phyloP scores from a whole-genome alignment of 2,329 filamentous ascomycete genomes.

The Bipolaris victoriae region DNA sequence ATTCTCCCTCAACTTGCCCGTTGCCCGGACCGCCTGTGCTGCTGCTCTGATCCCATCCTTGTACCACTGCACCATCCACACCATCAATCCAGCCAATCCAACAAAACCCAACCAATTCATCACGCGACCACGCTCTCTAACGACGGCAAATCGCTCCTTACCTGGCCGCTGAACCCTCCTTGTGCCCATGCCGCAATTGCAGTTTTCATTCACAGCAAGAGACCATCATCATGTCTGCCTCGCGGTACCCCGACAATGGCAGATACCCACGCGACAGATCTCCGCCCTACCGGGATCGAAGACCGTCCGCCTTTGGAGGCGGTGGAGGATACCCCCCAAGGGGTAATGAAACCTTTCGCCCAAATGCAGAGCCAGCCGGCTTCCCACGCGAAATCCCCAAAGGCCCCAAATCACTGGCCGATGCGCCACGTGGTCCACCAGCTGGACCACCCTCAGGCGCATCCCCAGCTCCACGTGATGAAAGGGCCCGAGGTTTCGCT shows the following conservation, averaged over 20 bases:
- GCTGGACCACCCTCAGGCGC: slow-evolving; percentile 37
- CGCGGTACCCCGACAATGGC: slow-evolving; percentile 44
- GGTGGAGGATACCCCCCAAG: slow-evolving; percentile 61
- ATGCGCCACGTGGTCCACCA: slow-evolving; percentile 58
- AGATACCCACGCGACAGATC: slow-evolving; percentile 53
- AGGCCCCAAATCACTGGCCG: slow-evolving; percentile 79
- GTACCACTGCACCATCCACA: not conserved
- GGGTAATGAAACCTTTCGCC: slow-evolving; percentile 45
- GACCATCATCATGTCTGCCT: slow-evolving; percentile 41
- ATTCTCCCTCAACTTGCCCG: not conserved
- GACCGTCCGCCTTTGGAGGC: slow-evolving; percentile 68
- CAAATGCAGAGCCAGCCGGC: slow-evolving; percentile 34
- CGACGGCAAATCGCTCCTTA: slow-evolving; percentile 1
- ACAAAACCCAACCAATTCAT: not conserved
- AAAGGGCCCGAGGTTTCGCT: slow-evolving; percentile 66
- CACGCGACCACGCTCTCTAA: not conserved
- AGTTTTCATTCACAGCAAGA: slow-evolving; percentile 7
- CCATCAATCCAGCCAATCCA: no score
- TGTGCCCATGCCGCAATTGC: slow-evolving; percentile 26
- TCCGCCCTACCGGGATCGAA: slow-evolving; percentile 66
- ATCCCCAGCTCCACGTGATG: slow-evolving; percentile 58
- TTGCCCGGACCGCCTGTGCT: not conserved
- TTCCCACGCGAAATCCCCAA: slow-evolving; percentile 70
- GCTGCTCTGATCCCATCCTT: not conserved
- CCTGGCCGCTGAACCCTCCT: slow-evolving; percentile 3